These are phyloP conservation scores for Mesotaenium endlicherianum DNA, from an alignment of 139 green algal species.

Conservation along the genomic window DNA sequence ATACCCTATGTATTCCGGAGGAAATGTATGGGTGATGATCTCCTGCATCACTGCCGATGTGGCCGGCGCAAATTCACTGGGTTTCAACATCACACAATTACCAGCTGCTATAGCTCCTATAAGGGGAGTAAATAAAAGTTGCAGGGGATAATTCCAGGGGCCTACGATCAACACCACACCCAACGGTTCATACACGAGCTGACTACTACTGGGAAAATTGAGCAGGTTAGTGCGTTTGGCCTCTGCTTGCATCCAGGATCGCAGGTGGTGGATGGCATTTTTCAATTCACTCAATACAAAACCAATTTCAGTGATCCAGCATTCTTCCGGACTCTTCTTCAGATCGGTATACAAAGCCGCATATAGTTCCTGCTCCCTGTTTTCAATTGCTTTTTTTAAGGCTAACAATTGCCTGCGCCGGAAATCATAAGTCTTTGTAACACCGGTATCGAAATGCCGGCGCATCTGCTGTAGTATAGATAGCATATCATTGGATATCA, in stretches of 20 bases:
- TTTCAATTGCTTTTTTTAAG: background rate
- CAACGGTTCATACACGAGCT: background rate
- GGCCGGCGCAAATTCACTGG: background rate
- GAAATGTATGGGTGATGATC: background rate
- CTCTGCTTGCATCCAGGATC: background rate
- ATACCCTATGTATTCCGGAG: background rate
- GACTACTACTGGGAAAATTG: background rate
- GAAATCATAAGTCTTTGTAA: too few relatives aligned
- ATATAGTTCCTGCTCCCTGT: background rate
- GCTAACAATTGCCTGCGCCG: background rate
- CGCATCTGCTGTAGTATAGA: too few relatives aligned
- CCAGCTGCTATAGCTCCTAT: background rate
- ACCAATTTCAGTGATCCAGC: background rate
- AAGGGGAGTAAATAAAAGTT: background rate
- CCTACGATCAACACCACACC: background rate
- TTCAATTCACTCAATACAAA: background rate
- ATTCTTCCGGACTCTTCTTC: background rate
- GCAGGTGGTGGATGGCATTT: background rate
- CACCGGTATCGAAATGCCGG: too few relatives aligned
- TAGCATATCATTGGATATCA: too few relatives aligned
- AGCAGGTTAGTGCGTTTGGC: background rate
- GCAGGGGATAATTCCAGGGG: slow-evolving; percentile 8
- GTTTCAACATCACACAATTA: background rate
- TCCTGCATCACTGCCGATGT: background rate
- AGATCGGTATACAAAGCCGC: background rate